phyloP scores from a whole-genome alignment of 768 basidiomycete species.

The Leccinum disarticulatum region DNA sequence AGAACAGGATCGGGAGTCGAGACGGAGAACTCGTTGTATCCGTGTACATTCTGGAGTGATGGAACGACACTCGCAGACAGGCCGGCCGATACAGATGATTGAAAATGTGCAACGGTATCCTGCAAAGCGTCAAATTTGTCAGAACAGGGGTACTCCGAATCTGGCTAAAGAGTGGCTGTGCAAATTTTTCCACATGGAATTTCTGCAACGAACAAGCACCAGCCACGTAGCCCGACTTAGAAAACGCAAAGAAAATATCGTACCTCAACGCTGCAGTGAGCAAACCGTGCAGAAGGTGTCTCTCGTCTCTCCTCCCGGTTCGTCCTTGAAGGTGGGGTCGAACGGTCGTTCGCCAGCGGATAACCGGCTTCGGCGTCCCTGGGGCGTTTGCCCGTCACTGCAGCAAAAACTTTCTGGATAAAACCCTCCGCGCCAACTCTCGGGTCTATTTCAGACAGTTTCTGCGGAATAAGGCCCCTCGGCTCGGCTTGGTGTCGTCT shows the following conservation, averaged over 20 bases:
- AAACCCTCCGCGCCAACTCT: slow-evolving; percentile 48
- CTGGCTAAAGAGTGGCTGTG: slow-evolving; percentile 13
- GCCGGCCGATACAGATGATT: slow-evolving; percentile 61
- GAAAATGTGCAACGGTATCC: slow-evolving; percentile 75
- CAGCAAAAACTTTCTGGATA: slow-evolving; percentile 44
- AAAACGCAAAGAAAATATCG: slow-evolving; percentile 19
- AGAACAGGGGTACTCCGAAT: slow-evolving; percentile 9
- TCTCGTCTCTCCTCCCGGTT: slow-evolving; percentile 38
- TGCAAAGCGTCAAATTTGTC: slow-evolving; percentile 28
- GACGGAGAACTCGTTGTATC: slow-evolving; percentile 95
- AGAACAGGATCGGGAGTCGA: slow-evolving; percentile 74
- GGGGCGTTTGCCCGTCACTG: slow-evolving; percentile 30
- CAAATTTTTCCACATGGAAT: slow-evolving; percentile 3
- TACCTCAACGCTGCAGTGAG: slow-evolving; percentile 65
- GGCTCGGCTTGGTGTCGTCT: slow-evolving; percentile 60
- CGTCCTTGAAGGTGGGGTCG: slow-evolving; percentile 6
- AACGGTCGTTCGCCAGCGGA: slow-evolving; percentile 28
- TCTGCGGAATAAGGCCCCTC: slow-evolving; percentile 39
- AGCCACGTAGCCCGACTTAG: not conserved
- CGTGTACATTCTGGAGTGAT: slow-evolving; percentile 62
- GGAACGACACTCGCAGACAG: slow-evolving; percentile 63
- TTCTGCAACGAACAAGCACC: not conserved
- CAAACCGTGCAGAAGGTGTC: slow-evolving; percentile 68
- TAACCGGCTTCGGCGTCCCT: slow-evolving; percentile 40
- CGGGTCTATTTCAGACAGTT: slow-evolving; percentile 28